A percentile compares a stretch with the other conserved stretches of the same genome.
These are phyloP conservation scores for Passalora sequoiae DNA, from an alignment of 2,329 filamentous ascomycete species.

Conservation along the genomic window DNA sequence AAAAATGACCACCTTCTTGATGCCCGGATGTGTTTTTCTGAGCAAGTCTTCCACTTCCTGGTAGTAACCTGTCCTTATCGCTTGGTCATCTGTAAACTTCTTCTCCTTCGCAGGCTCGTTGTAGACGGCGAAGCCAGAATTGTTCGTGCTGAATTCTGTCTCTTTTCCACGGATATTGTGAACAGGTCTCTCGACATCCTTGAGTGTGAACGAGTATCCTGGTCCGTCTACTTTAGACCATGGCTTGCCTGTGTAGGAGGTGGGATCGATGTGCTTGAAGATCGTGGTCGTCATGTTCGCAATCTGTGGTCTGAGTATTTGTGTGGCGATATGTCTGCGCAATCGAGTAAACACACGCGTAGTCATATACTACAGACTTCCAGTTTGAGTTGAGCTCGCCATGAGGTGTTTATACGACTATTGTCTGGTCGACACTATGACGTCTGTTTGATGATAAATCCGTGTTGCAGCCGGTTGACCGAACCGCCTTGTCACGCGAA, in stretches of 20 bases:
- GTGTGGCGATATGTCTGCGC: too few relatives aligned
- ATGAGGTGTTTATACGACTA: neutral
- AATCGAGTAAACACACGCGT: too few relatives aligned
- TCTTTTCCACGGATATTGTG: constrained; percentile 52
- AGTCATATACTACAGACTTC: too few relatives aligned
- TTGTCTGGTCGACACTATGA: neutral
- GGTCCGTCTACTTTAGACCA: constrained; percentile 63
- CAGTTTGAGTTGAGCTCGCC: too few relatives aligned
- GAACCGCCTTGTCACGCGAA: too few relatives aligned
- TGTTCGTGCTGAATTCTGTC: constrained; percentile 52
- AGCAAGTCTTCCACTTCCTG: constrained; percentile 56
- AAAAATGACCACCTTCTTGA: constrained; percentile 63
- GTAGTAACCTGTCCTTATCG: constrained; percentile 57
- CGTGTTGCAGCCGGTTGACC: too few relatives aligned
- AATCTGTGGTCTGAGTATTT: neutral
- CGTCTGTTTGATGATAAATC: neutral
- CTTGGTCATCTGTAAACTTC: constrained; percentile 51
- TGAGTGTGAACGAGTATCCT: constrained; percentile 50
- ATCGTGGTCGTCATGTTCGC: constrained; percentile 52
- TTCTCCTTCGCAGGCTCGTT: constrained; percentile 50
- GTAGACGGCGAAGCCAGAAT: constrained; percentile 55
- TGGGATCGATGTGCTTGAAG: constrained; percentile 59
- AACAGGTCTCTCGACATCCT: constrained; percentile 46
- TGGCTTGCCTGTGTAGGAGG: constrained; percentile 47
- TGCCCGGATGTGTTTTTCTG: constrained; percentile 48